These are phyloP conservation scores for Picochlorum sp. DNA, from an alignment of 139 green algal species.

Conservation along the genomic window DNA sequence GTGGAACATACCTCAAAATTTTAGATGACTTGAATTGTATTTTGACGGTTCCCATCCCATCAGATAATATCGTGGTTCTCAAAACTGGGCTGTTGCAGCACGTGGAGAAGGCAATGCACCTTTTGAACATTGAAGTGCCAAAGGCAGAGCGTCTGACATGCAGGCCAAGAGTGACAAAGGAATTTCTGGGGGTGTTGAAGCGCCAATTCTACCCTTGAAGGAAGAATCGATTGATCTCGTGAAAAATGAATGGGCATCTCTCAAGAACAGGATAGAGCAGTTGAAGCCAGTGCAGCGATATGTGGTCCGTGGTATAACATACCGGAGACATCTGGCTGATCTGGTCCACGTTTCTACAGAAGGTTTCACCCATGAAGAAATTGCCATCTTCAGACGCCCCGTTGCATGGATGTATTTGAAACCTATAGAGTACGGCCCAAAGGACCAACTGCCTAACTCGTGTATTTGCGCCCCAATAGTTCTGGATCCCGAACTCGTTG, in stretches of 20 bases:
- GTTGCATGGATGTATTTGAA: conserved; percentile 69
- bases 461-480: conserved; percentile 45
- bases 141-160: not conserved
- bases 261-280: conserved; percentile 16
- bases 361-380: not conserved
- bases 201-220: conserved; percentile 1
- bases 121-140: conserved; percentile 10
- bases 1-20: conserved; percentile 41
- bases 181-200: not conserved
- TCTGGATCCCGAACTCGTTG: conserved; percentile 58
- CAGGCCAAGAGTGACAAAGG: too few species aligned
- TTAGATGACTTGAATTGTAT: conserved; percentile 40
- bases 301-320: conserved; percentile 31
- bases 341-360: conserved; percentile 2
- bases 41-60: conserved; percentile 50
- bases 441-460: conserved; percentile 18
- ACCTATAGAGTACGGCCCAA: conserved; percentile 21
- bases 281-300: conserved; percentile 40
- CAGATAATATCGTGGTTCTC: conserved; percentile 50
- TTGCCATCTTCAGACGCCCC: conserved; percentile 9
- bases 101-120: conserved; percentile 44
- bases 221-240: conserved; percentile 9
- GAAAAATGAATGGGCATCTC: conserved; percentile 19
- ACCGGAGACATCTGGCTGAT: conserved; percentile 31
- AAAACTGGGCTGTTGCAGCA: conserved; percentile 50